Base-by-base conservation (phyloP, 139 green algal species). In the Picochlorum sp. region DNA sequence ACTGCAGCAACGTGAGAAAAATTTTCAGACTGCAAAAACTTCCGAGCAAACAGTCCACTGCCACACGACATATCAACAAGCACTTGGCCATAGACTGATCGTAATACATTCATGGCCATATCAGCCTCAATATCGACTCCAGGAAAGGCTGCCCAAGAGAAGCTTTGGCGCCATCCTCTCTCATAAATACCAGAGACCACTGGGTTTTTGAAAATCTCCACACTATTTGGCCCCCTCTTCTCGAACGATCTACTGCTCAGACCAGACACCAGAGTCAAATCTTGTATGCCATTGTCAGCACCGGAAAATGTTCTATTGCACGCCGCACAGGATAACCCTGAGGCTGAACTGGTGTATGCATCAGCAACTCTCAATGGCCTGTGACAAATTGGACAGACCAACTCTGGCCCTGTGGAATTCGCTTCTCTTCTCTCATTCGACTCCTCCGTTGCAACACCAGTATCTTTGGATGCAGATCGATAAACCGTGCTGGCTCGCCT, bases 31-130 rank as follows among this genome's bases (percentile, higher is more conserved):
- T 34, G 54, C 0, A 82, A 78, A 79, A 98, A 98, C 4, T 84
- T 73, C 15, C 92, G 73, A 1, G 88, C 75, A 72, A 98, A 98
- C 6, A 98, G 77, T 11, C 92, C 92, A 13, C 74, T 90, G 50
- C 92, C 92, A 68, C 92, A 98, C 54, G 73, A 89, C 71, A 93
- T 79, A 74, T 98, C 92, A 24, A 97, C 65, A 52, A 96, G 38
- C 23, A 78, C 23, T 38, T 68, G 11, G 28, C 62, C 71, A 47
- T 65, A 71, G 2, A 61, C 62, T 10, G 77, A 69, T 3, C 24
- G 26, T 49, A 93, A 63, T 26, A 80, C 87, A 6, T 85, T 47
- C 69, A 91, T 78, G 4, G 84, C 74, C 52, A 85, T 69, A 0
- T 88, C 72, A 58, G 80, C 85, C 76, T 96, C 89, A 65, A 79